Evolutionary conservation across 768 basidiomycete genomes (phyloP).

Genomic region (Tulasnella sp.): DNA sequence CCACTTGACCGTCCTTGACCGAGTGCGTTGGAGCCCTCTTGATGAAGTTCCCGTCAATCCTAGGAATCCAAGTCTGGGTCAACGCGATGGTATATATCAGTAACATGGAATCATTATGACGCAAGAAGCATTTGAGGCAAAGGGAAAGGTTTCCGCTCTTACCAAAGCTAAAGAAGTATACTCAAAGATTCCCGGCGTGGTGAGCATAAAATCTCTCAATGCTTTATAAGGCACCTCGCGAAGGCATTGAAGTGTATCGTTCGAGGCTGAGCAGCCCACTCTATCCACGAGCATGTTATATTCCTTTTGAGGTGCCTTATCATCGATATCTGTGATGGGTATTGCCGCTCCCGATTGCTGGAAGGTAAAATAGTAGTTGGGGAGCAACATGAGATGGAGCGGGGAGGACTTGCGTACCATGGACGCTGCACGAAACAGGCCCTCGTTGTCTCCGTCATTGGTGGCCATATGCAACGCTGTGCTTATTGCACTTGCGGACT

Average conservation of each 20-base stretch:
- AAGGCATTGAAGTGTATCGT: constrained; percentile 19
- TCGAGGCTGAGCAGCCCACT: constrained; percentile 13
- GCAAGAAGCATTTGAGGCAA: too few species aligned
- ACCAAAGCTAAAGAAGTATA: neutral
- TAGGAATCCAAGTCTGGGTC: constrained; percentile 30
- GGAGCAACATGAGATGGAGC: too few species aligned
- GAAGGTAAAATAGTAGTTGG: neutral
- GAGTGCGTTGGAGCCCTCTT: constrained; percentile 26
- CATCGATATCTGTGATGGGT: neutral
- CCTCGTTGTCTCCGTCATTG: constrained; percentile 19
- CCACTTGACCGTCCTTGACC: constrained; percentile 30
- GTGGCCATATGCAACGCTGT: constrained; percentile 19
- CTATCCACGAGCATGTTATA: constrained; percentile 8
- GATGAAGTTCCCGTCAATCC: constrained; percentile 34
- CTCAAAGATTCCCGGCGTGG: constrained; percentile 8
- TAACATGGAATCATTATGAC: constrained; percentile 3
- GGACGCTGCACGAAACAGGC: constrained; percentile 21
- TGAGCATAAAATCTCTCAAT: constrained; percentile 14
- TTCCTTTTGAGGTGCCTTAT: neutral
- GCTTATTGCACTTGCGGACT: constrained; percentile 19
- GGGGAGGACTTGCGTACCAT: constrained; percentile 20
- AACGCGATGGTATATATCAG: constrained; percentile 18
- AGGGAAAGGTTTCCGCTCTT: neutral
- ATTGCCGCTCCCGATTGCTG: neutral
- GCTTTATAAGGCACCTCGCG: constrained; percentile 12